Base-by-base conservation (phyloP, 2,329 filamentous ascomycete species). In the Aspergillus sp. region DNA sequence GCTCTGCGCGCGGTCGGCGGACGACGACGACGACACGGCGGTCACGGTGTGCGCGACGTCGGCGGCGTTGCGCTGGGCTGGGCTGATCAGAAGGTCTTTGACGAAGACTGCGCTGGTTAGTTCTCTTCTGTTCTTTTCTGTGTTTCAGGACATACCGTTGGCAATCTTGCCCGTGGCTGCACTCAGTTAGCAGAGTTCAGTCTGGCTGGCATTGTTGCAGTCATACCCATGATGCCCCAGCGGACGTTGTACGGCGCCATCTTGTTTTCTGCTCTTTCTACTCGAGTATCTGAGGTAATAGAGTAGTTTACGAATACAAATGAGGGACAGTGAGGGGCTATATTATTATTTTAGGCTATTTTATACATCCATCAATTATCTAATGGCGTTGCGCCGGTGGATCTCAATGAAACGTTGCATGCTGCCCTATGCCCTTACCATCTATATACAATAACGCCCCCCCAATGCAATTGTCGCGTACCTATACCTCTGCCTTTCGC, bases 11-110 rank as follows among this genome's bases (percentile, higher is more conserved):
- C 79, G 75, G 27, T 74, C 68, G 41, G 72, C 68, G 29, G 82
- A 85, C 25, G 74, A 77, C 4, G 85, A 91, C 1, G 85, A 91
- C 14, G 85, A 82, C 4, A 82, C 86, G 14, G 85, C 86, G 13
- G 80, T 75, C 29, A 93, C 72, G 47, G 78, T 75, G 63, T 94
- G 86, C 35, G 73, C 72, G 41, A 93, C 69, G 47, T 93, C 82
- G 37, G 67, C 64, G 33, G 82, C 81, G 31, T 72, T 73, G 45
- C 86, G 82, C 29, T 69, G 67, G 25, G 71, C 66, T 11, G 86
- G 81, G 58, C 89, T 78, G 39, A 75, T 72, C 43, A 88, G 76
- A 31, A 94, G 73, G 53, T 93, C 86, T 60, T 80, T 79, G 49
- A 78, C 74, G 64, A 91, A 85, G 14, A 53, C 71, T 69, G 36